A percentile compares a stretch with the other conserved stretches of the same genome.
Evolutionary conservation across 2,329 filamentous ascomycete species (phyloP).

Genomic region (Cylindrodendrum hubeiense): DNA sequence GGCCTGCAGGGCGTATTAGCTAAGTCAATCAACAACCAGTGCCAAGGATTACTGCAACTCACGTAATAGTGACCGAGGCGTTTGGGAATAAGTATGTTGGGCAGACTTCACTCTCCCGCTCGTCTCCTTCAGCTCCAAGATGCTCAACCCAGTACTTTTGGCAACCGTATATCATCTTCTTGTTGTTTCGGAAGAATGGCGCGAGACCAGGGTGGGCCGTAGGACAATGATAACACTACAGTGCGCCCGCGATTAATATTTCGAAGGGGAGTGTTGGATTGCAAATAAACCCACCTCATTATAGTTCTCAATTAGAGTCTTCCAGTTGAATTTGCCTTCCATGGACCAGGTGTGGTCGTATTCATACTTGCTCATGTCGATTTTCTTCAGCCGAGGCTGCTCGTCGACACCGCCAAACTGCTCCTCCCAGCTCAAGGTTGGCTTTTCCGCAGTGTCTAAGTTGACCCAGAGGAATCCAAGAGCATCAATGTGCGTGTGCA

Average conservation of each 20-base stretch:
- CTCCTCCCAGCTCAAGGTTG: constrained; percentile 60
- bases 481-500: constrained; percentile 63
- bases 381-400: constrained; percentile 56
- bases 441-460: constrained; percentile 57
- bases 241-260: not conserved
- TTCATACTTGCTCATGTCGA: constrained; percentile 61
- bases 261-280: not conserved
- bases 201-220: constrained; percentile 69
- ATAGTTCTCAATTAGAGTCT: constrained; percentile 71
- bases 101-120: constrained; percentile 52
- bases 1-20: constrained; percentile 49
- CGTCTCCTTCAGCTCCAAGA: constrained; percentile 57
- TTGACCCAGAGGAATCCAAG: constrained; percentile 70
- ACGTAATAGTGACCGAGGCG: constrained; percentile 61
- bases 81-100: constrained; percentile 63
- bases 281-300: constrained; percentile 53
- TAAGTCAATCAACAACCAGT: not conserved
- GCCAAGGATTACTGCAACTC: constrained; percentile 42
- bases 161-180: constrained; percentile 56
- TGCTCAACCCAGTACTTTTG: constrained; percentile 64
- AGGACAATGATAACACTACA: constrained; percentile 70
- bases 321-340: constrained; percentile 69
- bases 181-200: constrained; percentile 48
- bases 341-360: constrained; percentile 69
- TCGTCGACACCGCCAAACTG: constrained; percentile 61